Conservation (phyloP, 2,329 filamentous ascomycete genomes). For the Pestalotiopsis fici region DNA sequence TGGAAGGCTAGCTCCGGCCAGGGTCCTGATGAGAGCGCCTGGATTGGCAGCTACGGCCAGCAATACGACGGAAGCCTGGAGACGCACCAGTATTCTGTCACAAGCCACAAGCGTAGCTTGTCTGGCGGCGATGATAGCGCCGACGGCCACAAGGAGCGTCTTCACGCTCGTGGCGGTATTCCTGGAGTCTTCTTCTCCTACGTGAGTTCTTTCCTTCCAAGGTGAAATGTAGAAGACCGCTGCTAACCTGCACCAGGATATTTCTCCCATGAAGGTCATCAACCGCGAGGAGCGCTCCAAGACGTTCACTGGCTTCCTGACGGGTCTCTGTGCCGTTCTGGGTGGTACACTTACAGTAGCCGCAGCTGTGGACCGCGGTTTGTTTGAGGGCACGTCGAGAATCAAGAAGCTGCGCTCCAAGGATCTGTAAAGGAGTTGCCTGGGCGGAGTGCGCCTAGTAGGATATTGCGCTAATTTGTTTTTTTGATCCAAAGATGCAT, state of each 20-base stretch:
- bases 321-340: constrained; percentile 90
- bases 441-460: background rate
- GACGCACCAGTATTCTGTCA: constrained; percentile 98
- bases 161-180: constrained; percentile 89
- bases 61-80: constrained; percentile 79
- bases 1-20: constrained; percentile 54
- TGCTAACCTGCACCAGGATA: constrained; percentile 63
- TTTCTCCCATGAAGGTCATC: constrained; percentile 99
- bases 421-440: constrained; percentile 43
- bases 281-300: constrained; percentile 91
- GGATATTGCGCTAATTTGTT: constrained; percentile 2
- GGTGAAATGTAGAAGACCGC: background rate
- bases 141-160: constrained; percentile 87
- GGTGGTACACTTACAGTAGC: constrained; percentile 95
- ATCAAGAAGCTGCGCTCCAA: constrained; percentile 83
- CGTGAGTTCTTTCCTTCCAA: constrained; percentile 54
- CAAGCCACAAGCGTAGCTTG: constrained; percentile 90
- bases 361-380: constrained; percentile 84
- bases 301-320: constrained; percentile 88
- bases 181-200: constrained; percentile 99
- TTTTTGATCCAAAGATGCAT: constrained; percentile 17
- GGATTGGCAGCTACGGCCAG: constrained; percentile 69
- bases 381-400: constrained; percentile 85
- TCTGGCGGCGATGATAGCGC: constrained; percentile 79
- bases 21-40: constrained; percentile 51